Conservation (phyloP, 345 rosid genomes). For the Citrus hindsii region DNA sequence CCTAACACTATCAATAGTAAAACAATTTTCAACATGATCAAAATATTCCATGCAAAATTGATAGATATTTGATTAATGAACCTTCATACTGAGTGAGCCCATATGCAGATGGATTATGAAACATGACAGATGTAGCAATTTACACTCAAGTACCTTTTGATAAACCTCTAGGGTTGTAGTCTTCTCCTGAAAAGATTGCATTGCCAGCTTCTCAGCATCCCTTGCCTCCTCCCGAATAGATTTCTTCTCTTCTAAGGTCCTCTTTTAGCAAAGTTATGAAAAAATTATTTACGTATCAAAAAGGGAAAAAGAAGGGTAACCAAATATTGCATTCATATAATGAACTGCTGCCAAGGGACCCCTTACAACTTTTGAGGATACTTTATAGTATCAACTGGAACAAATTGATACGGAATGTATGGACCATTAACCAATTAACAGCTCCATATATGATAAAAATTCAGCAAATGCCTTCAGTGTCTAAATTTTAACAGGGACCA, state of each 20-base stretch:
- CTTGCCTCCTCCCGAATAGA: constrained; percentile 56
- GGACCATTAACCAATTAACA: not conserved
- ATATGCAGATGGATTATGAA: constrained; percentile 2
- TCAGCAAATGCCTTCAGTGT: not conserved
- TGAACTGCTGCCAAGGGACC: not conserved
- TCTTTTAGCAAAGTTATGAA: constrained; percentile 32
- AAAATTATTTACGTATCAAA: not conserved
- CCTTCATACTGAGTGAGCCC: not conserved
- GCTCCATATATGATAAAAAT: not conserved
- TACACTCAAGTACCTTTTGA: constrained; percentile 52
- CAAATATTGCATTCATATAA: not conserved
- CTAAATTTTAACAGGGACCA: not conserved
- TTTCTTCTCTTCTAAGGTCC: constrained; percentile 84
- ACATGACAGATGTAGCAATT: constrained; percentile 7
- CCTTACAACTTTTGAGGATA: not conserved
- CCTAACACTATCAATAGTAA: not conserved
- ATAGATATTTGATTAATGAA: not conserved
- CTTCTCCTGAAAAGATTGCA: constrained; percentile 68
- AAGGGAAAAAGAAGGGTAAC: not conserved
- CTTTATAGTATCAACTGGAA: not conserved
- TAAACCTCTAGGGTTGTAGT: constrained; percentile 64
- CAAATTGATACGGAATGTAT: not conserved
- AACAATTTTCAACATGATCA: not conserved
- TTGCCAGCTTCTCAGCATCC: constrained; percentile 65
- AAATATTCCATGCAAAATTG: not conserved